These are phyloP conservation scores for Blastobotrys peoriensis DNA, from an alignment of 805 yeast species.

Conservation along the genomic window DNA sequence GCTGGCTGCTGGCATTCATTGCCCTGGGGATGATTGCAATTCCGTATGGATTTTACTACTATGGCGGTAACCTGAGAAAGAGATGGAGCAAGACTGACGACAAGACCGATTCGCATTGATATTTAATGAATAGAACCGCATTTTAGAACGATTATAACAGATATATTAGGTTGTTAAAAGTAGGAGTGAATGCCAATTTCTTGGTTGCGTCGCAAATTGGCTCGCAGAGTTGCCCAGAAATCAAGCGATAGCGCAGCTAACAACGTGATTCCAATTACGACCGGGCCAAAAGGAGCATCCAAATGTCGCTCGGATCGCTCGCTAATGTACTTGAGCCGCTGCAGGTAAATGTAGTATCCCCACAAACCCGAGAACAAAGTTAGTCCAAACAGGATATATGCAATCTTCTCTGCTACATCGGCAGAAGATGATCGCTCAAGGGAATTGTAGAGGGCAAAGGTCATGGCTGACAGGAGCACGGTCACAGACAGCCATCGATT, in stretches of 20 bases:
- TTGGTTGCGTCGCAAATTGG: not conserved
- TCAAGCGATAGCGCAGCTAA: conserved; percentile 61
- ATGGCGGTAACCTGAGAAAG: conserved; percentile 37
- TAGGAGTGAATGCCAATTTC: not conserved
- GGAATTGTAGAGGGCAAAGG: conserved; percentile 77
- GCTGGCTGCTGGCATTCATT: conserved; percentile 48
- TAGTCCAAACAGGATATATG: conserved; percentile 72
- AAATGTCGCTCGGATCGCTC: conserved; percentile 81
- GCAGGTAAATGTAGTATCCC: conserved; percentile 77
- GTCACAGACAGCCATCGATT: conserved; percentile 92
- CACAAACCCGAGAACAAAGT: conserved; percentile 81
- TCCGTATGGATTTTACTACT: conserved; percentile 44
- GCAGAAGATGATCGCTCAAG: conserved; percentile 57
- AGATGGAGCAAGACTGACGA: conserved; percentile 16
- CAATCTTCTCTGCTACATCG: conserved; percentile 56
- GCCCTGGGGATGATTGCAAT: conserved; percentile 45
- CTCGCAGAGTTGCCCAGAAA: conserved; percentile 42
- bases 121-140: too few species aligned
- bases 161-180: too few species aligned
- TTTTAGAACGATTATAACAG: too few species aligned
- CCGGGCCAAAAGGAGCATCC: conserved; percentile 87
- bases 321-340: conserved; percentile 64
- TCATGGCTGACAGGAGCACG: conserved; percentile 72
- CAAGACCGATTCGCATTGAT: too few species aligned
- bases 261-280: conserved; percentile 67